Evolutionary conservation across 192 early-diverging fungal species (phyloP).

Genomic region (Dissophora ornata): DNA sequence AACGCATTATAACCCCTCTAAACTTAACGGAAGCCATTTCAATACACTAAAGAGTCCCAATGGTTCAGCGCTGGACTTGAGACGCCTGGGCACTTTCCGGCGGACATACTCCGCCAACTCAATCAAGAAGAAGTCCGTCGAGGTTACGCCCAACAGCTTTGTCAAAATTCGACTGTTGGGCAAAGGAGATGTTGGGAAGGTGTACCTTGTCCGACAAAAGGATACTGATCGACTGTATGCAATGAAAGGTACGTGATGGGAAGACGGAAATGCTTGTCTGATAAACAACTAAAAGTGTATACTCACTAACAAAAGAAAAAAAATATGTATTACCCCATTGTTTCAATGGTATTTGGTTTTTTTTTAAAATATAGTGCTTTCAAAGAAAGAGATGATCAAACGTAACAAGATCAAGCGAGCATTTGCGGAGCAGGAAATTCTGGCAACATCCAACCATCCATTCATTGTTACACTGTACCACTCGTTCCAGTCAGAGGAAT

Average conservation of each 20-base stretch:
- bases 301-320: too few relatives aligned
- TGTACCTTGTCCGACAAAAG: slow-evolving; percentile 93
- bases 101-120: slow-evolving; percentile 86
- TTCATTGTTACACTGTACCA: slow-evolving; percentile 92
- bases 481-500: slow-evolving; percentile 86
- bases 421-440: slow-evolving; percentile 90
- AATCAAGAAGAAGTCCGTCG: slow-evolving; percentile 81
- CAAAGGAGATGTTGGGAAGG: slow-evolving; percentile 97
- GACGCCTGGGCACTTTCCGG: slow-evolving; percentile 63
- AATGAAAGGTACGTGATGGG: slow-evolving; percentile 87
- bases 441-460: slow-evolving; percentile 86
- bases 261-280: too few relatives aligned
- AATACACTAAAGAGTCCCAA: slow-evolving; percentile 27
- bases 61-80: slow-evolving; percentile 44
- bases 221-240: slow-evolving; percentile 86
- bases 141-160: slow-evolving; percentile 91
- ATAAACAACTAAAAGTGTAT: too few relatives aligned
- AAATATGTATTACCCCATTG: background rate
- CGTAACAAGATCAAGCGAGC: slow-evolving; percentile 98
- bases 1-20: slow-evolving; percentile 13
- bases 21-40: slow-evolving; percentile 17
- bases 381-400: slow-evolving; percentile 97
- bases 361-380: slow-evolving; percentile 56
- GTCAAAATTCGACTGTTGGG: slow-evolving; percentile 90
- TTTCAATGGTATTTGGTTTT: background rate